These are phyloP conservation scores for Lasiodiplodia hormozganensis DNA, from an alignment of 2,329 filamentous ascomycete species.

Conservation along the genomic window DNA sequence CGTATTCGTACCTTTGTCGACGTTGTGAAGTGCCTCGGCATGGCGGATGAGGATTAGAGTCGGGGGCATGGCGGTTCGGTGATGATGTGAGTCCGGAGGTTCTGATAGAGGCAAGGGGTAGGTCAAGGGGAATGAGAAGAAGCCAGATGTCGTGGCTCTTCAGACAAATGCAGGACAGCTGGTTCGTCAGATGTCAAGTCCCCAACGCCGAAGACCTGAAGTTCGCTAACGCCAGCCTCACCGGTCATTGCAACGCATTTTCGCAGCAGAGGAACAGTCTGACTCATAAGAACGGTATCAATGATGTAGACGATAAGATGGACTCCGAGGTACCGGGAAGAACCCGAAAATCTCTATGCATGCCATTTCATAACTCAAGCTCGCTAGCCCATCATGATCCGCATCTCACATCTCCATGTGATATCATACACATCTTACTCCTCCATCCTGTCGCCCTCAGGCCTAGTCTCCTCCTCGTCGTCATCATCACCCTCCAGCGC, in stretches of 20 bases:
- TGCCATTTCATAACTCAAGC: conserved; percentile 23
- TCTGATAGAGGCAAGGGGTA: not conserved
- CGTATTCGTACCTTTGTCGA: conserved; percentile 39
- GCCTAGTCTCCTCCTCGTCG: conserved; percentile 73
- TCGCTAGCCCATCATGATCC: conserved; percentile 15
- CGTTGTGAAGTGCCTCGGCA: conserved; percentile 55
- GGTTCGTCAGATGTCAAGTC: not conserved
- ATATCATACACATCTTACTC: conserved; percentile 61
- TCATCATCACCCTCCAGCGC: conserved; percentile 85
- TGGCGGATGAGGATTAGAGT: conserved; percentile 55
- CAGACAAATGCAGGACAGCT: conserved; percentile 4
- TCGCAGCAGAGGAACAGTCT: not conserved
- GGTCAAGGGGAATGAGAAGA: not conserved
- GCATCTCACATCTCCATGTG: conserved; percentile 19
- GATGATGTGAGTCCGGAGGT: not conserved
- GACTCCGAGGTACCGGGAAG: not conserved
- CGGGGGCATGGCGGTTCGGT: conserved; percentile 47
- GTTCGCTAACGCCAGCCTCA: not conserved
- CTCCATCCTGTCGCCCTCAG: conserved; percentile 82
- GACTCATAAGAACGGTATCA: not conserved
- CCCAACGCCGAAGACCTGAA: not conserved
- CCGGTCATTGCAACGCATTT: not conserved
- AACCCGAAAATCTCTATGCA: conserved; percentile 21
- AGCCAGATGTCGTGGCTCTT: not conserved
- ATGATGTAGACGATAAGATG: not conserved